Percentiles rank a stretch among this genome's conserved stretches.
Conservation (phyloP, 345 rosid genomes). For the Streptanthus diversifolius region DNA sequence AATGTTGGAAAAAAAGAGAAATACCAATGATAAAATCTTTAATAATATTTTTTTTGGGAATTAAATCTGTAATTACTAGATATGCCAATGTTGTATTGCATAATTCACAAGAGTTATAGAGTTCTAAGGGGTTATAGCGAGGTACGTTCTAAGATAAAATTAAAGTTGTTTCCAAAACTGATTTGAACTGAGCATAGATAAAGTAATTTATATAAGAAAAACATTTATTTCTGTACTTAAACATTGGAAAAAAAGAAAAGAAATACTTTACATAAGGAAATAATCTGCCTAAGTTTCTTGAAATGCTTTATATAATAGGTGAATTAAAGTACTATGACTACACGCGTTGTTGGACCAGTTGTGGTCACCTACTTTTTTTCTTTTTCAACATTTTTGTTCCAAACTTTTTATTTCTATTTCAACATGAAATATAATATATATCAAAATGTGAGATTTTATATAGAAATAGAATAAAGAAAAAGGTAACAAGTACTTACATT, state of each 20-base stretch:
- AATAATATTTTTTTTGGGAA: background rate
- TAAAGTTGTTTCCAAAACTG: background rate
- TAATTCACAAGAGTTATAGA: background rate
- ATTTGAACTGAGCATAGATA: background rate
- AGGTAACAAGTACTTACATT: slow-evolving; percentile 9
- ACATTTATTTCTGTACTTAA: background rate
- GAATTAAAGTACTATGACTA: background rate
- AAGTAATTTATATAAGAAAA: too few species aligned
- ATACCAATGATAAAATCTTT: background rate
- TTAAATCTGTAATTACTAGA: background rate
- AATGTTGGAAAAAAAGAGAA: too few species aligned
- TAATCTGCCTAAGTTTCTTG: background rate
- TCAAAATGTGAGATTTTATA: background rate
- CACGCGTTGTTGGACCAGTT: background rate
- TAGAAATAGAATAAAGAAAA: background rate
- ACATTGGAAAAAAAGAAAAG: background rate
- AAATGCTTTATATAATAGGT: background rate
- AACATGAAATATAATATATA: background rate
- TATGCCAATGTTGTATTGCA: background rate
- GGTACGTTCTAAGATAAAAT: background rate
- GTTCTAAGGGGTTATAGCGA: background rate
- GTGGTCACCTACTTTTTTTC: background rate
- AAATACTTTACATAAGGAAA: background rate
- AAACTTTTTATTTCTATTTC: background rate
- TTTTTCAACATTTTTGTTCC: too few species aligned